Evolutionary conservation across 768 basidiomycete species (phyloP), one percentile per base, ranked within the genome.

Genomic region (Termitomyces sp.): DNA sequence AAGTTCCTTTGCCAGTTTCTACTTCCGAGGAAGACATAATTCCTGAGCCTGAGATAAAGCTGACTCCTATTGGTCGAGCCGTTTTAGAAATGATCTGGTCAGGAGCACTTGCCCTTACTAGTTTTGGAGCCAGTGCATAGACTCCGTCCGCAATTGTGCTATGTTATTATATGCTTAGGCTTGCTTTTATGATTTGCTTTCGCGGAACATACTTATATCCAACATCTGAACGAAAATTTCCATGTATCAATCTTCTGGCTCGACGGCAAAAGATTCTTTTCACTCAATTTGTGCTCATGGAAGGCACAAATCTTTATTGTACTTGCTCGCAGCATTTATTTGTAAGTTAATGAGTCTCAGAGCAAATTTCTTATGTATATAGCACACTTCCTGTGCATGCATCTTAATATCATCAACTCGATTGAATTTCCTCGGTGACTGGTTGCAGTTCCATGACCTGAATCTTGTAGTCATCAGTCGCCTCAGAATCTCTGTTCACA

Each of bases 31-130:
- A 73, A 54, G 73, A 74, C 9, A 74, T 71, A 45, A 48, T 69
- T n/a, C 70, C 71, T 50, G 79, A 82, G 50, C 68, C 72, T 10
- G 74, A 79, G 38, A 68, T 77, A 35, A 76, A 75, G 52, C 65
- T 79, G 52, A 83, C 80, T 6, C 79, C 80, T 7, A 73, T 83
- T 49, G 82, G 82, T 38, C 74, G 74, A 56, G 79, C 82, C 6
- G 79, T 80, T 50, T 67, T 81, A 66, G 80, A 83, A 66, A 81
- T 82, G 82, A 78, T 76, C 22, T 82, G 79, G 77, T 67, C 79
- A 53, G 82, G 82, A 47, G 74, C 75, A 28, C 67, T 83, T 66
- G 81, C 82, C 11, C 70, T 82, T 44, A 79, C 76, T 33, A 80
- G 81, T 58, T 83, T 82, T 64, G 74, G 75, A 49, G 65, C 67